Evolutionary conservation across 352 stramenopile genomes (phyloP).

Genomic region (Pythium phragmiticola): DNA sequence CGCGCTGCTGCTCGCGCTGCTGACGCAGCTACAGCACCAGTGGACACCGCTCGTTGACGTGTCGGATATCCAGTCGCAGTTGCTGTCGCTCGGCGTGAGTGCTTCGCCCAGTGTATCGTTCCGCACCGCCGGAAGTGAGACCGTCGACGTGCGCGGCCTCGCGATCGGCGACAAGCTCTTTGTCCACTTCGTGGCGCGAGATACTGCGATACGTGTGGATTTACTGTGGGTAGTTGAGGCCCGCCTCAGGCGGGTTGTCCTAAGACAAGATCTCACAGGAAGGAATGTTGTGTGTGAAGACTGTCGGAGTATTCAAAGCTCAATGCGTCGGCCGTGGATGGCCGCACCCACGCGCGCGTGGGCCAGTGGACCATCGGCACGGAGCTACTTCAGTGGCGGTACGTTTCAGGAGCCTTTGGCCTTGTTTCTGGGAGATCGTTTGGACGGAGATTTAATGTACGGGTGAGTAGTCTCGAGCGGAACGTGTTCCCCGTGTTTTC

Average conservation of each 20-base stretch:
- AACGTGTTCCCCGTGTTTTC: constrained; percentile 21
- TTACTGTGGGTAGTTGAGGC: constrained; percentile 10
- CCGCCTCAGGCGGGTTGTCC: not conserved
- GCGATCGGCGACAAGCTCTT: constrained; percentile 28
- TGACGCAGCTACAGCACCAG: constrained; percentile 12
- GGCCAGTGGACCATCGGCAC: constrained; percentile 23
- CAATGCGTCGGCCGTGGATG: not conserved
- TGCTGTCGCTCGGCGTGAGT: constrained; percentile 20
- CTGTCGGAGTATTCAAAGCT: constrained; percentile 20
- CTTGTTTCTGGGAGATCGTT: not conserved
- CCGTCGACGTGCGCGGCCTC: constrained; percentile 24
- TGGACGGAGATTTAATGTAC: not conserved
- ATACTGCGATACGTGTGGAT: constrained; percentile 19
- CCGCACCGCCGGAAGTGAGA: not conserved
- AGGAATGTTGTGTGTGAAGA: constrained; percentile 1
- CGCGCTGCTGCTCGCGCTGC: constrained; percentile 20
- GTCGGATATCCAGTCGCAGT: not conserved
- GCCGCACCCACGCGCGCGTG: constrained; percentile 13
- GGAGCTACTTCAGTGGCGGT: constrained; percentile 29
- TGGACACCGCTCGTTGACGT: constrained; percentile 11
- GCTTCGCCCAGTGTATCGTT: constrained; percentile 17
- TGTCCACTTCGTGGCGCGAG: constrained; percentile 24
- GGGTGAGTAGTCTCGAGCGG: constrained; percentile 13
- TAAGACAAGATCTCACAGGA: not conserved
- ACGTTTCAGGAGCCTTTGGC: not conserved